These are phyloP conservation scores for Claviceps spartinae DNA, from an alignment of 2,329 filamentous ascomycete species.

Conservation along the genomic window DNA sequence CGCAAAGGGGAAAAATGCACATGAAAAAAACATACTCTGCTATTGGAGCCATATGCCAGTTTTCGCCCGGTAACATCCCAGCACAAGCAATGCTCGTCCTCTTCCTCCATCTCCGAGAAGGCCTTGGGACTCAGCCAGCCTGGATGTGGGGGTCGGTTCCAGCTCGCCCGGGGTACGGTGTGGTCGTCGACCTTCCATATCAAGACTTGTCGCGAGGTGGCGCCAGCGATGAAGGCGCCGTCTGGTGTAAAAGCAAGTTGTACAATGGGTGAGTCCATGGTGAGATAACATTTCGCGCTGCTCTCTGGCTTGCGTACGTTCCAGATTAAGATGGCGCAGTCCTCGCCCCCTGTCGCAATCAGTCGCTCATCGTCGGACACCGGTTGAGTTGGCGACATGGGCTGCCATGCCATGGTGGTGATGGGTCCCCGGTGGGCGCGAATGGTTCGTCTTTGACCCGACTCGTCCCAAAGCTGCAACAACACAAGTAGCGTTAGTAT, in stretches of 20 bases:
- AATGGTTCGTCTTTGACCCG: conserved; percentile 40
- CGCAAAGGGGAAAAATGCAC: background rate
- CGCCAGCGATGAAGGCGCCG: conserved; percentile 48
- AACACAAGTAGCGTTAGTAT: background rate
- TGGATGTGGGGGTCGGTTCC: conserved; percentile 39
- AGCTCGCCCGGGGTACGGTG: conserved; percentile 44
- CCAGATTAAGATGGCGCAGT: conserved; percentile 50
- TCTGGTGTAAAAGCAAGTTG: conserved; percentile 50
- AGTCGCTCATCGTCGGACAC: conserved; percentile 36
- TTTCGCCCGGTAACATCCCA: conserved; percentile 51
- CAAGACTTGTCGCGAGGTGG: conserved; percentile 42
- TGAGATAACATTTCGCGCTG: conserved; percentile 46
- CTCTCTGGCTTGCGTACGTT: conserved; percentile 41
- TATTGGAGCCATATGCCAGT: conserved; percentile 50
- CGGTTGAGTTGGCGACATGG: conserved; percentile 25
- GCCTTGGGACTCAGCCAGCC: conserved; percentile 46
- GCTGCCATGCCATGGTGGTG: conserved; percentile 48
- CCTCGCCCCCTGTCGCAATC: conserved; percentile 47
- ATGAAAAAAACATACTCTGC: conserved; percentile 33
- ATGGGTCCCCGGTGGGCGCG: conserved; percentile 45
- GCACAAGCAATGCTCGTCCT: conserved; percentile 46
- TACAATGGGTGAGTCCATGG: conserved; percentile 44
- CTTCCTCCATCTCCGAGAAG: conserved; percentile 39
- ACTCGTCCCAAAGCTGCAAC: conserved; percentile 39
- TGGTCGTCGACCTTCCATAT: conserved; percentile 53